Conservation (phyloP, 495 filamentous ascomycete species). For the Neurospora sp. region DNA sequence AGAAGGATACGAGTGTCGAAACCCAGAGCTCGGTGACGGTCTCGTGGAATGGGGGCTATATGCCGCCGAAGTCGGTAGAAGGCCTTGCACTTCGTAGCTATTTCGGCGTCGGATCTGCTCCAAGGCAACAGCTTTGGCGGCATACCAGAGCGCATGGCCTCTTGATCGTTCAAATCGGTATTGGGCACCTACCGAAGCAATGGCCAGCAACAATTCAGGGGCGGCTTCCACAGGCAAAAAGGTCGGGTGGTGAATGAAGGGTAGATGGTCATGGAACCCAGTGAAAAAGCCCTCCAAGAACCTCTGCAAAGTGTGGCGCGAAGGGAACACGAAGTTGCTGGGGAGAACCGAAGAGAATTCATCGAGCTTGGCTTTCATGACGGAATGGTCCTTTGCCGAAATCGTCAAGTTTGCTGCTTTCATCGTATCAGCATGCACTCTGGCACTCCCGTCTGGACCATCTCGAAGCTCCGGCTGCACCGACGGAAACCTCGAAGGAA, state of each 20-base stretch:
- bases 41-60: constrained; percentile 43
- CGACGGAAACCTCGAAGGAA: constrained; percentile 60
- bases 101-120: constrained; percentile 45
- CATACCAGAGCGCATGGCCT: constrained; percentile 62
- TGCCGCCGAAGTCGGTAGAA: constrained; percentile 38
- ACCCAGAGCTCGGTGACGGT: constrained; percentile 40
- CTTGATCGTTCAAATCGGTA: constrained; percentile 61
- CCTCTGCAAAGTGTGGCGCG: constrained; percentile 52
- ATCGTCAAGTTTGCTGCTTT: constrained; percentile 52
- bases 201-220: constrained; percentile 52
- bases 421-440: constrained; percentile 31
- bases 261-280: constrained; percentile 60
- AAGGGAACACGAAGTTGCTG: constrained; percentile 53
- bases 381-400: constrained; percentile 50
- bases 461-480: constrained; percentile 55
- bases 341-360: constrained; percentile 60
- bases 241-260: constrained; percentile 58
- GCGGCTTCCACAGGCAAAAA: constrained; percentile 43
- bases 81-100: constrained; percentile 39
- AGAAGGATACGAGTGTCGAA: constrained; percentile 41
- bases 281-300: constrained; percentile 59
- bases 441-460: constrained; percentile 34
- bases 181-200: constrained; percentile 54
- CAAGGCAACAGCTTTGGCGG: constrained; percentile 43
- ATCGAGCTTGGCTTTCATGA: constrained; percentile 52